Evolutionary conservation across 495 filamentous ascomycete genomes (phyloP).

Genomic region (Penicillium manginii): DNA sequence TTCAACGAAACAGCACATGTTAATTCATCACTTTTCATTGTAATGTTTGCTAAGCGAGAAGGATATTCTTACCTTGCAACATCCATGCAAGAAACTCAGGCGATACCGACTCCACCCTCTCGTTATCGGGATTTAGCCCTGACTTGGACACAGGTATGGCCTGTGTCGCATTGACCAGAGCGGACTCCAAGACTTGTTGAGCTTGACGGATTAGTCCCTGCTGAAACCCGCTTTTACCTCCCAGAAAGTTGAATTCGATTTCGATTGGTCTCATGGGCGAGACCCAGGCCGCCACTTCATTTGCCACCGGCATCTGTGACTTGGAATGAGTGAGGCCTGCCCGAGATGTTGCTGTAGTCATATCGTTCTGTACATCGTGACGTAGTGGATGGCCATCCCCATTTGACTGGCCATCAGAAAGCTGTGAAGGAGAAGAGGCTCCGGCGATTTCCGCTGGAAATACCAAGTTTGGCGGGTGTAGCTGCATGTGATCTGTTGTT

Average conservation of each 20-base stretch:
- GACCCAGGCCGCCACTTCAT: background rate
- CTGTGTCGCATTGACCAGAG: background rate
- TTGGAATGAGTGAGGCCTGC: background rate
- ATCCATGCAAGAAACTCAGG: conserved; percentile 28
- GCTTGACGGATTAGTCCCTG: conserved; percentile 7
- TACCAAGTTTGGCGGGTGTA: background rate
- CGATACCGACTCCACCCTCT: conserved; percentile 3
- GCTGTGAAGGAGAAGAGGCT: background rate
- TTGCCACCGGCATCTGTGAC: background rate
- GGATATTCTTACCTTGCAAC: conserved; percentile 22
- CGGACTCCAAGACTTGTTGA: background rate
- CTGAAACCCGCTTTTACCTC: background rate
- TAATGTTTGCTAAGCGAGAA: background rate
- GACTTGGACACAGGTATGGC: background rate
- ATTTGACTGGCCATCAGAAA: background rate
- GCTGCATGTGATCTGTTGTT: background rate
- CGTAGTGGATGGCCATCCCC: background rate
- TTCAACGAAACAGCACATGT: background rate
- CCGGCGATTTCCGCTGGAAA: background rate
- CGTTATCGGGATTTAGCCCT: background rate
- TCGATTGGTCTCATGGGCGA: background rate
- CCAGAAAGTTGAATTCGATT: background rate
- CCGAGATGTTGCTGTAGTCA: background rate
- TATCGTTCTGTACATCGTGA: background rate
- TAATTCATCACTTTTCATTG: background rate